A percentile compares a stretch with the other conserved stretches of the same genome.
Evolutionary conservation across 2,329 filamentous ascomycete genomes (phyloP).

Genomic region (Periglandula ipomoeae): DNA sequence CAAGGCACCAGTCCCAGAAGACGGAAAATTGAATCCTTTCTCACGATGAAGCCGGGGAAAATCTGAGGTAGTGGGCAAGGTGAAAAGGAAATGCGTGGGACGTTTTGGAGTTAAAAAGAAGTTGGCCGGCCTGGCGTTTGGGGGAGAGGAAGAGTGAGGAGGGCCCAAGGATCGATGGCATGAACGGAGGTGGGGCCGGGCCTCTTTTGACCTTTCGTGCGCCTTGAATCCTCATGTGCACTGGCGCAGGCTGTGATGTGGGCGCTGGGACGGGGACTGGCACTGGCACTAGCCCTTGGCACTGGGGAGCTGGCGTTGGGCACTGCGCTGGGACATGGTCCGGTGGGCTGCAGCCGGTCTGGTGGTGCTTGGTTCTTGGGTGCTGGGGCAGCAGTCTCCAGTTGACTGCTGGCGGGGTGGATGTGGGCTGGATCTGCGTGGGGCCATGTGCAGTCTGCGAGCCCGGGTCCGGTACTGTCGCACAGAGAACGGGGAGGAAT

Average conservation of each 20-base stretch:
- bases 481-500: too few relatives aligned
- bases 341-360: background rate
- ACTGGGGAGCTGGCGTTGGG: background rate
- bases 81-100: constrained; percentile 8
- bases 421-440: too few relatives aligned
- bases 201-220: constrained; percentile 1
- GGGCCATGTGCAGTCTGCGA: too few relatives aligned
- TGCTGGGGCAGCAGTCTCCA: too few relatives aligned
- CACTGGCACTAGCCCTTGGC: background rate
- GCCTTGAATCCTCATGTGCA: background rate
- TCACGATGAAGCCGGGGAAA: constrained; percentile 12
- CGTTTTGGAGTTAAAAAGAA: constrained; percentile 2
- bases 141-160: background rate
- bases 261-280: background rate
- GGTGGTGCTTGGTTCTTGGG: too few relatives aligned
- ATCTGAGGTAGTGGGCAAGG: constrained; percentile 14
- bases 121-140: background rate
- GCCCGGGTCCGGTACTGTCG: too few relatives aligned
- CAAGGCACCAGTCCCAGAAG: background rate
- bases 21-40: constrained; percentile 1
- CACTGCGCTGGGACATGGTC: background rate
- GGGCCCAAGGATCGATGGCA: background rate
- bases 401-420: too few relatives aligned
- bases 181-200: constrained; percentile 1
- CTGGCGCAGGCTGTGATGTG: background rate